Conservation (phyloP, 805 yeast genomes). For the Isabelozyma pseudorhagii region DNA sequence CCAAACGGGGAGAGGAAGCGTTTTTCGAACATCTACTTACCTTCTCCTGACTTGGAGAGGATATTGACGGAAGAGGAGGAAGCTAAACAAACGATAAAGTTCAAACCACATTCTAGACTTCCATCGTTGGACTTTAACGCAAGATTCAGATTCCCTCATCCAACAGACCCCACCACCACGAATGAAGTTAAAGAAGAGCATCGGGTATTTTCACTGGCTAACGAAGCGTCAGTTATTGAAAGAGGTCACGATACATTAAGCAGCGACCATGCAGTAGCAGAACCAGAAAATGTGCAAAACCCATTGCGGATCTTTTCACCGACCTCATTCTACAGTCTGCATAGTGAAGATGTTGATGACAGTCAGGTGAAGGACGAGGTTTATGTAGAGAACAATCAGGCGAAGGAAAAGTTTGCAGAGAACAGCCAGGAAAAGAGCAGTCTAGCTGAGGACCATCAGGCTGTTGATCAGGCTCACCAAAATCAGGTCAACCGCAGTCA, state of each 20-base stretch:
- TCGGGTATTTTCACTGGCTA: too few relatives aligned
- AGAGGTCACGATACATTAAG: too few relatives aligned
- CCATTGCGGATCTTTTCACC: background rate
- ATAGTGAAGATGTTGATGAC: background rate
- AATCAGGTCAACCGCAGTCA: background rate
- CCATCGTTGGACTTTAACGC: background rate
- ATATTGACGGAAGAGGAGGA: background rate
- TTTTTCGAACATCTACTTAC: constrained; percentile 18
- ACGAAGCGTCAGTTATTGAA: too few relatives aligned
- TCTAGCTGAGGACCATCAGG: too few relatives aligned
- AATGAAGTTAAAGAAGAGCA: background rate
- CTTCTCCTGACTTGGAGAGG: constrained; percentile 18
- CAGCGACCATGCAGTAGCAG: background rate
- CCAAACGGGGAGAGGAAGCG: constrained; percentile 22
- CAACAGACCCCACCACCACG: background rate
- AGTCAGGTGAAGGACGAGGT: too few relatives aligned
- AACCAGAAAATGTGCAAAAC: background rate
- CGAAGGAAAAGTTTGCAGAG: too few relatives aligned
- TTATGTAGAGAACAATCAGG: too few relatives aligned
- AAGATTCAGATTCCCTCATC: constrained; percentile 1
- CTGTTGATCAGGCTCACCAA: background rate
- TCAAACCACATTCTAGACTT: background rate
- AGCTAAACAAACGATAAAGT: background rate
- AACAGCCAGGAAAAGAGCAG: too few relatives aligned
- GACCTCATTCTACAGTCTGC: background rate